Evolutionary conservation across 2,329 filamentous ascomycete species (phyloP).

Genomic region (Colletotrichum salicis): DNA sequence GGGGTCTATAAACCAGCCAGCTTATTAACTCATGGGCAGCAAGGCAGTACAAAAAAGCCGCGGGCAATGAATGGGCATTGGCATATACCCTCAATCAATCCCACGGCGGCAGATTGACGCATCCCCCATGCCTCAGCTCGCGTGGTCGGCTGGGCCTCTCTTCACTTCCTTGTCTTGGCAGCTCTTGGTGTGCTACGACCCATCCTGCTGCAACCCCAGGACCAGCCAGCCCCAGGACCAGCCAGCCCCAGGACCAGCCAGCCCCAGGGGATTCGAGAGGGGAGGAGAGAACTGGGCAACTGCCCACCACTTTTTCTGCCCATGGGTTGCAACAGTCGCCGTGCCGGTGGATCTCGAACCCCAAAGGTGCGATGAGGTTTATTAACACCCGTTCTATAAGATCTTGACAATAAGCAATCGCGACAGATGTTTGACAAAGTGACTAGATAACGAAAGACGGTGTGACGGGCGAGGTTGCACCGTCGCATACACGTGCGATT

Average conservation of each 20-base stretch:
- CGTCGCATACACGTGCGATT: neutral
- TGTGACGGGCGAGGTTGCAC: constrained; percentile 7
- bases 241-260: constrained; percentile 10
- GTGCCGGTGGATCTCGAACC: neutral
- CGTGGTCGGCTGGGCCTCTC: constrained; percentile 11
- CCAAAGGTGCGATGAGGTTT: neutral
- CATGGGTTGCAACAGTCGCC: neutral
- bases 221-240: neutral
- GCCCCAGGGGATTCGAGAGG: no score
- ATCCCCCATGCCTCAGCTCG: constrained; percentile 12
- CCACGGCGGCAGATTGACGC: constrained; percentile 26
- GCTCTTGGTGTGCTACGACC: neutral
- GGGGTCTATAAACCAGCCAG: neutral
- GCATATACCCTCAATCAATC: constrained; percentile 13
- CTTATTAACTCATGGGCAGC: neutral
- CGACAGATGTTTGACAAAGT: neutral
- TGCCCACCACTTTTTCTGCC: neutral
- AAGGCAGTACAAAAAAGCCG: neutral
- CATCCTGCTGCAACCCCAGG: constrained; percentile 21
- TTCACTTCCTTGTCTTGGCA: constrained; percentile 5
- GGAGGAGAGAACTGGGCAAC: neutral
- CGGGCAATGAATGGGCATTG: neutral
- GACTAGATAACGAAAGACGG: constrained; percentile 11
- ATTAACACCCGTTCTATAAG: neutral
- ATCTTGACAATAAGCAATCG: neutral